Evolutionary conservation across 2,329 filamentous ascomycete species (phyloP).

Genomic region (Diaporthe nobilis): DNA sequence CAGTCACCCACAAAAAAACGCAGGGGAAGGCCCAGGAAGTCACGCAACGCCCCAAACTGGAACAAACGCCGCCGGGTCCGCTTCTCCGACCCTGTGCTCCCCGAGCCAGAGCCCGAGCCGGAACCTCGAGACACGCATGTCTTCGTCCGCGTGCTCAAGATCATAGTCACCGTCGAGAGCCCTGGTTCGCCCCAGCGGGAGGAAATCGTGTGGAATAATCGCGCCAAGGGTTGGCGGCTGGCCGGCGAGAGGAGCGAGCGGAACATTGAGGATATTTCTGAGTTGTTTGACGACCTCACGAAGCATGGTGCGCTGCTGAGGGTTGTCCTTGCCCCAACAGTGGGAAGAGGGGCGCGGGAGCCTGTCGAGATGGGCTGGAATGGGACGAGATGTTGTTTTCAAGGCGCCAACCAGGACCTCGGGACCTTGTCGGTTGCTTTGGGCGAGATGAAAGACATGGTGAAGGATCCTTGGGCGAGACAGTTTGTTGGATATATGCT

Average conservation of each 20-base stretch:
- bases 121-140: neutral
- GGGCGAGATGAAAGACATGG: constrained; percentile 24
- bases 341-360: neutral
- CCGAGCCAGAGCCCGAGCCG: neutral
- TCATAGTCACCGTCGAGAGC: neutral
- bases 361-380: neutral
- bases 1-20: neutral
- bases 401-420: neutral
- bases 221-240: neutral
- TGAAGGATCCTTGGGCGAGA: constrained; percentile 9
- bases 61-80: neutral
- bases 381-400: neutral
- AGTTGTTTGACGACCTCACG: neutral
- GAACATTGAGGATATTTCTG: neutral
- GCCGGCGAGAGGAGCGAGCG: constrained; percentile 1
- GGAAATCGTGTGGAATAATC: constrained; percentile 5
- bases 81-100: constrained; percentile 8
- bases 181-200: neutral
- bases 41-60: constrained; percentile 19
- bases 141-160: constrained; percentile 4
- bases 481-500: neutral
- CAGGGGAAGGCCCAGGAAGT: neutral
- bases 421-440: neutral
- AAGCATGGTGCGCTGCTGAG: neutral
- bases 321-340: neutral